Evolutionary conservation across 805 yeast genomes (phyloP), one percentile per base, ranked within the genome.

Genomic region (Saccharomycopsis sp.): DNA sequence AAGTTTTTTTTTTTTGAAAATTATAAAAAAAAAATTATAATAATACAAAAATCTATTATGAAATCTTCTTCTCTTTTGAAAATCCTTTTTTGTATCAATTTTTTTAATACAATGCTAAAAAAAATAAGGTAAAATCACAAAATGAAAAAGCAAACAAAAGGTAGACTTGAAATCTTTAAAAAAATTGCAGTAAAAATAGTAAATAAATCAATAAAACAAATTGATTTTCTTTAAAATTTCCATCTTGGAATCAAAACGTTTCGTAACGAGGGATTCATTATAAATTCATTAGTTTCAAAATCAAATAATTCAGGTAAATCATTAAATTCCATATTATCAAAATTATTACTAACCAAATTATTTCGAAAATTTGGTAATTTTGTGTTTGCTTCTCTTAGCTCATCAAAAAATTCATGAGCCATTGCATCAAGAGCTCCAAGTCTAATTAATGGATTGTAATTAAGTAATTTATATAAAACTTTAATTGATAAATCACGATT

Each of bases 361-460:
- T 23, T 35, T 33, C 48, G 36, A 35, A 14, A 47, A 21, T 47
- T 40, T 4, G 50, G 50, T 19, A 47, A 29, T 20, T 31, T 41
- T 17, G 37, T 31, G 19, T 38, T 36, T n/a, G 15, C 15, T 5
- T 52, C 53, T 52, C 70, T 63, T 49, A 74, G 66, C 47, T 71
- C 76, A 49, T 73, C 70, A 55, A 78, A 76, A 59, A 73, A 75
- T 8, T 61, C 65, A 51, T 71, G 68, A 27, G 65, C 57, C 53
- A 76, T 56, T 1, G 76, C 72, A 33, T 70, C 66, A 14, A 67
- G 57, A 28, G 89, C 79, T 43, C 72, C 66, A 34, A 76, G 63
- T 61, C 94, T 67, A 48, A 71, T 72, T 14, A 62, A 50, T 5
- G 94, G 94, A 45, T 81, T 77, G 57, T 82, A 82, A 53, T 77